These are phyloP conservation scores for Chaetomium globosum DNA, from an alignment of 2,329 filamentous ascomycete genomes.

Conservation along the genomic window DNA sequence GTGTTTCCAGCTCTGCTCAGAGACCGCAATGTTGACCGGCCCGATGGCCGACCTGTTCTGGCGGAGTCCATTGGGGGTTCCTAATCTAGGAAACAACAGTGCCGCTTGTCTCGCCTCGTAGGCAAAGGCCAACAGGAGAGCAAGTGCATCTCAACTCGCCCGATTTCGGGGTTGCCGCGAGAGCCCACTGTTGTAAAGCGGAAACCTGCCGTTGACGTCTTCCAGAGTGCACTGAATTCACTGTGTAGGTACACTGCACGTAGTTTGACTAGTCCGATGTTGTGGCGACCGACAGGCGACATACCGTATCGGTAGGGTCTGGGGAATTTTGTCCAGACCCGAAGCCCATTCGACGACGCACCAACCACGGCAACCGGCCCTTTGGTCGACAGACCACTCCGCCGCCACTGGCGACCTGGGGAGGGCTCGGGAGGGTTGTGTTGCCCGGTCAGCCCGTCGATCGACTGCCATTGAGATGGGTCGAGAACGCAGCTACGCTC, in stretches of 20 bases:
- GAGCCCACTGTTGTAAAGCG: neutral
- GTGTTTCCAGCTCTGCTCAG: conserved; percentile 20
- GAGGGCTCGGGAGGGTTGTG: neutral
- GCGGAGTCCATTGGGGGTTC: conserved; percentile 13
- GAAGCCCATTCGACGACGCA: conserved; percentile 1
- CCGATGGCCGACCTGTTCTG: conserved; percentile 16
- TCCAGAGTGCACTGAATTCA: neutral
- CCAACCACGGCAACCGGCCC: neutral
- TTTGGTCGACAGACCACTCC: neutral
- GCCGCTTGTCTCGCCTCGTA: neutral
- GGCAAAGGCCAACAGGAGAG: neutral
- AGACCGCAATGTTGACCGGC: conserved; percentile 26
- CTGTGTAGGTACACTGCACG: too few species aligned
- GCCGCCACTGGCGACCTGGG: neutral
- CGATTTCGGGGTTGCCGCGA: neutral
- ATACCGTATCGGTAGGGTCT: neutral
- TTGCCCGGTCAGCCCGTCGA: conserved; percentile 19
- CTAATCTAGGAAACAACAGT: conserved; percentile 26
- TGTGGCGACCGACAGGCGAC: conserved; percentile 1
- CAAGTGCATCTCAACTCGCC: neutral
- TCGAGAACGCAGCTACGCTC: conserved; percentile 22
- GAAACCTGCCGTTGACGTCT: neutral
- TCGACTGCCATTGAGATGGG: conserved; percentile 14
- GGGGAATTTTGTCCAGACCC: neutral
- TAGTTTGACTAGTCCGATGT: neutral